Base-by-base conservation (phyloP, 2,329 filamentous ascomycete genomes). In the Xylaria polymorpha region DNA sequence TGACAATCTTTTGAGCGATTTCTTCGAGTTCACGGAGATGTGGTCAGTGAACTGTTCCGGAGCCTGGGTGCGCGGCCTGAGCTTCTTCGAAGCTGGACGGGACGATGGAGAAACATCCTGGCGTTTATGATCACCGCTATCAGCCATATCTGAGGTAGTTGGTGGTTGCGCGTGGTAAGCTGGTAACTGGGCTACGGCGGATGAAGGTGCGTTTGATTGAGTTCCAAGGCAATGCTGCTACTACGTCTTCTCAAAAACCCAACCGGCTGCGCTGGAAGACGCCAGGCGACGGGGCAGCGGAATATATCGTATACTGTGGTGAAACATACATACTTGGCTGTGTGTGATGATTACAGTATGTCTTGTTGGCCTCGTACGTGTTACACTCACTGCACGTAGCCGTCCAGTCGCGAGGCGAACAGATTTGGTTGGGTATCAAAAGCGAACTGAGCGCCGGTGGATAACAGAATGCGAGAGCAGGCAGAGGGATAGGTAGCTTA, bases 251-350 rank as follows among this genome's bases (percentile, higher is more conserved):
- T 48, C 61, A 61, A 66, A 43, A 9, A 66, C 64, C 73, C 53
- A 67, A 73, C 57, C 65, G 64, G 63, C 57, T 68, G 60, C 25
- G 29, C 59, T 61, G 37, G 25, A 29, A 51, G 61, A 51, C 37
- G 60, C 53, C 58, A 62, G 53, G 64, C 64, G 64, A 68, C 46
- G 53, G 59, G 48, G 61, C 63, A 50, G 61, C 51, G 39, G 55
- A 68, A 69, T 60, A 62, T 35, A 68, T 29, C 61, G 22, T 32
- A n/a, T 46, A 73, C 62, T 55, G 69, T 32, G 72, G 71, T 72
- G 64, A 71, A 71, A 72, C 71, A 72, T 69, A 70, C 70, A 74
- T 71, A 74, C 71, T 66, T 29, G 22, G 74, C 66, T 69, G 71
- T 69, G 66, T 70, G 62, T 29, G 32, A 61, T 15, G 39, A 48